Base-by-base conservation (phyloP, 2,329 filamentous ascomycete genomes). In the Calycina herbarum region DNA sequence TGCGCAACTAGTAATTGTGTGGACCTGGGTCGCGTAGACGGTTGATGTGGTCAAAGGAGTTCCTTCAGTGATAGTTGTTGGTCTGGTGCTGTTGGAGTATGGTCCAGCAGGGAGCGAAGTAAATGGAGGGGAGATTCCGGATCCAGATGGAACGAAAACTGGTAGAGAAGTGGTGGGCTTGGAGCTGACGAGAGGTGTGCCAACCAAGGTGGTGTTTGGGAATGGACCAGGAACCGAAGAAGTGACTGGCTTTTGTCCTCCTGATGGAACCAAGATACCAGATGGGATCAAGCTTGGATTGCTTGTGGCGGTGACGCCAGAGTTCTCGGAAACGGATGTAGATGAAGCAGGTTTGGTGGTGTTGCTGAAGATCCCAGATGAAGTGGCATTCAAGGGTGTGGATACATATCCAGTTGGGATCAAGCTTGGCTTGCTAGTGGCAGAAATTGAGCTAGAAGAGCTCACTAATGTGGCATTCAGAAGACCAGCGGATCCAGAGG, bases 1-100 rank as follows among this genome's bases (percentile, higher is more conserved):
- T 15, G 61, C 31, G 20, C 61, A 62, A 15, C n/a, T 42, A 38
- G 61, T 62, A 13, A 62, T 31, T 20, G 61, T 62, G 29, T 27
- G 8, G 10, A 62, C n/a, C 6, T 5, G 5, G 20, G 61, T 62
- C 1, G 45, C 31, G 17, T 54, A 57, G 3, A 62, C 61, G 24
- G 61, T 62, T 3, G 48, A 48, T 31, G 61, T 62, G 31, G 61
- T 57, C 15, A 51, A 42, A 29, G 48, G 48, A 54, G 13, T 42
- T 17, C 38, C 38, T 17, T 13, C 38, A 40, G 38, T 40, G 38
- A 40, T 17, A 17, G 38, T 40, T 40, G 38, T 15, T 40, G 38
- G 38, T 15, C 10, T 27, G 29, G 29, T 60, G 58, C 1, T 48
- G 58, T 60, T 60, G 35, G 35, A 15, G 27, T 42, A 40, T 27